A percentile compares a stretch with the other conserved stretches of the same genome.
Conservation (phyloP, 2,329 filamentous ascomycete genomes). For the Fusarium nisikadoi region DNA sequence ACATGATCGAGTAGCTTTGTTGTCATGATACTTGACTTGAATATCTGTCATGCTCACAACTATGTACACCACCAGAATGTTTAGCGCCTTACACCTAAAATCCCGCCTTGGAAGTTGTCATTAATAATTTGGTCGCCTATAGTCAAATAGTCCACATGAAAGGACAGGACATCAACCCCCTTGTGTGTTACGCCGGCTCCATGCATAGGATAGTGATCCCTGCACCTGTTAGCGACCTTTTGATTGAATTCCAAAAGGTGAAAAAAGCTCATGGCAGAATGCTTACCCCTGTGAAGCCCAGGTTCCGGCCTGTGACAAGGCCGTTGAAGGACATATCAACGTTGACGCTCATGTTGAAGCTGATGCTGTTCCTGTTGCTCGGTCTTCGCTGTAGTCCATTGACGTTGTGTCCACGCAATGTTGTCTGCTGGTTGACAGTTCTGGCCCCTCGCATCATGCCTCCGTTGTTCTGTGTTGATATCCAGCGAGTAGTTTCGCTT, state of each 20-base stretch:
- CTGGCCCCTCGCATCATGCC: conserved; percentile 33
- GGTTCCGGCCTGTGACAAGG: conserved; percentile 41
- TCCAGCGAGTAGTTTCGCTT: conserved; percentile 39
- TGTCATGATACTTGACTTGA: conserved; percentile 12
- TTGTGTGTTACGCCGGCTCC: conserved; percentile 34
- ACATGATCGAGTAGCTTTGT: conserved; percentile 72
- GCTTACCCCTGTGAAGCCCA: conserved; percentile 41
- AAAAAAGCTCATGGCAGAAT: not conserved
- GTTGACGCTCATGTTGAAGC: conserved; percentile 42
- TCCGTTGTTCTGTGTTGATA: conserved; percentile 30
- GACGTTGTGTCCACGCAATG: conserved; percentile 29
- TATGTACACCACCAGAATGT: conserved; percentile 44
- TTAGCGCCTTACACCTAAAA: conserved; percentile 32
- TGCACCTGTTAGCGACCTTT: conserved; percentile 16
- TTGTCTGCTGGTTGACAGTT: conserved; percentile 34
- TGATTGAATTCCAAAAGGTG: not conserved
- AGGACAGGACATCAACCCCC: conserved; percentile 5
- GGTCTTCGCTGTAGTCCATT: conserved; percentile 11
- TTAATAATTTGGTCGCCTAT: conserved; percentile 8
- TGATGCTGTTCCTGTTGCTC: conserved; percentile 35
- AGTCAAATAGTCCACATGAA: not conserved
- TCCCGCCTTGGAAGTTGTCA: conserved; percentile 30
- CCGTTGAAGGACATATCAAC: conserved; percentile 41
- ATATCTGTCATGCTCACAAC: conserved; percentile 19
- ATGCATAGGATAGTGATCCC: conserved; percentile 42